Conservation (phyloP, 169 alveolate species). For the Neospora caninum region DNA sequence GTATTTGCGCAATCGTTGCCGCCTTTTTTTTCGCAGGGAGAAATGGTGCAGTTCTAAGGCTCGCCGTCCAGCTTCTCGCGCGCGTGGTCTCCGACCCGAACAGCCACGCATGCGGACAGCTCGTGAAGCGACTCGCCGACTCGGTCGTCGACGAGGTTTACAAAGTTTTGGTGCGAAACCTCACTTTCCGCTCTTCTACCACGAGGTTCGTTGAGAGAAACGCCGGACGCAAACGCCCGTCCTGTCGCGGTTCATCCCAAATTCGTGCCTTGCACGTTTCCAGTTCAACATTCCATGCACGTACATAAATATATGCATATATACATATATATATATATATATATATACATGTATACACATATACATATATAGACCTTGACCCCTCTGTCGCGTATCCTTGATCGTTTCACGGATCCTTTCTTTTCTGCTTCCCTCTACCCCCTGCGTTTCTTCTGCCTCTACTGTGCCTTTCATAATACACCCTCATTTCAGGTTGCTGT, state of each 20-base stretch:
- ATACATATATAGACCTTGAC: too few relatives aligned
- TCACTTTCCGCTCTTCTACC: not conserved
- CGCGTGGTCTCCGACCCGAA: not conserved
- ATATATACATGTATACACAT: too few relatives aligned
- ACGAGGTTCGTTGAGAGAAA: not conserved
- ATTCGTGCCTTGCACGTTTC: too few relatives aligned
- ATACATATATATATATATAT: too few relatives aligned
- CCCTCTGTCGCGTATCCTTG: too few relatives aligned
- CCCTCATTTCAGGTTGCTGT: too few relatives aligned
- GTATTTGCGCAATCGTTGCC: too few relatives aligned
- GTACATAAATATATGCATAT: too few relatives aligned
- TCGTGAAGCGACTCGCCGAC: not conserved
- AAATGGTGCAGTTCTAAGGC: not conserved
- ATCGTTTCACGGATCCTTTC: not conserved
- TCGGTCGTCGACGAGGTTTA: not conserved
- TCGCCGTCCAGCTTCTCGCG: slow-evolving; percentile 10
- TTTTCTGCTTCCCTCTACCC: not conserved
- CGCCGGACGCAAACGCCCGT: too few relatives aligned
- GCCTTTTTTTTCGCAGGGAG: not conserved
- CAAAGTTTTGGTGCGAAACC: not conserved
- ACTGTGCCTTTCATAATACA: not conserved
- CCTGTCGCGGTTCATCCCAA: too few relatives aligned
- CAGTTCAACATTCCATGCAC: too few relatives aligned
- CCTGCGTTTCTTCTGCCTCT: not conserved
- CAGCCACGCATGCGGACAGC: not conserved